Evolutionary conservation across 1,284 basidiomycete genomes (phyloP), one percentile per base, ranked within the genome.

Genomic region (Quambalaria eucalypti): DNA sequence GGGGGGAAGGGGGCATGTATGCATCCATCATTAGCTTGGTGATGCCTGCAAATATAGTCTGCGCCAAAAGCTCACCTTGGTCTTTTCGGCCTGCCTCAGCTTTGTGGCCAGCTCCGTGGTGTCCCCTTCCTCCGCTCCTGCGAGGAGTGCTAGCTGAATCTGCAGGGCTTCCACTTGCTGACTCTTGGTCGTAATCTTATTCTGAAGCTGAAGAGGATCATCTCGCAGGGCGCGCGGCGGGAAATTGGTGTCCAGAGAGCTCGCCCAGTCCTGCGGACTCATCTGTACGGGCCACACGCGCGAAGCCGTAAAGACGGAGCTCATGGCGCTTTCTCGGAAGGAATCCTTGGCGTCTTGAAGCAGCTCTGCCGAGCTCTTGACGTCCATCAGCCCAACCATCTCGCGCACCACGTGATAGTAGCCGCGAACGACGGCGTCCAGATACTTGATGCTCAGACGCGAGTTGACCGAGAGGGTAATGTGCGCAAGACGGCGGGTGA

Each of bases 261-360:
- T 25, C 8, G 28, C 19, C n/a, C 16, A 19, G 26, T 48, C 46
- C 19, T 14, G 14, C 19, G 46, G 46, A 12, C 14, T 12, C 46
- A 48, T 48, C 46, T 6, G 21, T 9, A 48, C 46, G 19, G 46
- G 46, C n/a, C 26, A 48, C 7, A 48, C 46, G 16, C 28, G 19
- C 14, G 21, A 25, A 28, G 46, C 46, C 8, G 21, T 48, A 28
- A 48, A 48, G 26, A 48, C 19, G 46, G 46, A 48, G 46, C 46
- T 48, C 7, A 48, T 12, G 5, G 46, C 46, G 5, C 16, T 23
- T 28, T 48, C 46, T 9, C 46, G 19, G 21, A 48, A 25, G 21
- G 19, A 23, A 28, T 48, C 46, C 26, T 48, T 48, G 21, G 46
- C 46, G 28, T 48, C 46, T 19, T 48, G 46, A 6, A 48, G 46